Percentiles rank a stretch among this genome's conserved stretches.
These are phyloP conservation scores for Leccinum angustisporum DNA, from an alignment of 1,284 basidiomycete genomes.

Conservation along the genomic window DNA sequence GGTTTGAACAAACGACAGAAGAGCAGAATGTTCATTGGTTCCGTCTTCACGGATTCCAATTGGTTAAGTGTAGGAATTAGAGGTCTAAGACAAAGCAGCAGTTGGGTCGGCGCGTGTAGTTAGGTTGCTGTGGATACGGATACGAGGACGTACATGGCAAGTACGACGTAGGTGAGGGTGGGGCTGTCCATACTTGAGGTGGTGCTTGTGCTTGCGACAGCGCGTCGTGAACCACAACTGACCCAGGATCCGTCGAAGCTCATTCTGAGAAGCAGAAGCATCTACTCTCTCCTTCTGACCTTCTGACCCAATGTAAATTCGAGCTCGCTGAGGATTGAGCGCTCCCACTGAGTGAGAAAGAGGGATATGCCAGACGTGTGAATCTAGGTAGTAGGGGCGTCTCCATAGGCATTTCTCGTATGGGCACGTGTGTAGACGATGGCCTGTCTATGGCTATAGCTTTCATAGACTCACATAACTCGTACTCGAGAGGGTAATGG, in stretches of 20 bases:
- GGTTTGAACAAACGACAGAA: slow-evolving; percentile 25
- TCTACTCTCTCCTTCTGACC: slow-evolving; percentile 78
- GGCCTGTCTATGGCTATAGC: no score
- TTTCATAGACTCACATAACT: no score
- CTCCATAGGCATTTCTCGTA: no score
- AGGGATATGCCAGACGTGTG: no score
- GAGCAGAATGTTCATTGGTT: slow-evolving; percentile 31
- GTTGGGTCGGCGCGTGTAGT: slow-evolving; percentile 24
- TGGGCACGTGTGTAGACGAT: no score
- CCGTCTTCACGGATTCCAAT: slow-evolving; percentile 28
- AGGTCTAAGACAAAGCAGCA: slow-evolving; percentile 12
- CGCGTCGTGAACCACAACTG: slow-evolving; percentile 71
- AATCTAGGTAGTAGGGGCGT: no score
- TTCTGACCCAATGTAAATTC: slow-evolving; percentile 77
- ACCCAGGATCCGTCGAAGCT: slow-evolving; percentile 75
- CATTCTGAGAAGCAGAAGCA: slow-evolving; percentile 77
- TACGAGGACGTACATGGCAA: slow-evolving; percentile 31
- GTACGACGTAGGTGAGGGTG: slow-evolving; percentile 25
- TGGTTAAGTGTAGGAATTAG: slow-evolving; percentile 25
- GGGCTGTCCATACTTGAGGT: slow-evolving; percentile 33
- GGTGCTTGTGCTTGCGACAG: slow-evolving; percentile 34
- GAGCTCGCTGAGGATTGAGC: slow-evolving; percentile 75
- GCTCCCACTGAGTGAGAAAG: slow-evolving; percentile 36
- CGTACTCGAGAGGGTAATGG: no score
- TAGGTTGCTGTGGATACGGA: slow-evolving; percentile 32